A percentile compares a stretch with the other conserved stretches of the same genome.
Conservation (phyloP, 2,329 filamentous ascomycete species). For the Fusarium ambrosium region DNA sequence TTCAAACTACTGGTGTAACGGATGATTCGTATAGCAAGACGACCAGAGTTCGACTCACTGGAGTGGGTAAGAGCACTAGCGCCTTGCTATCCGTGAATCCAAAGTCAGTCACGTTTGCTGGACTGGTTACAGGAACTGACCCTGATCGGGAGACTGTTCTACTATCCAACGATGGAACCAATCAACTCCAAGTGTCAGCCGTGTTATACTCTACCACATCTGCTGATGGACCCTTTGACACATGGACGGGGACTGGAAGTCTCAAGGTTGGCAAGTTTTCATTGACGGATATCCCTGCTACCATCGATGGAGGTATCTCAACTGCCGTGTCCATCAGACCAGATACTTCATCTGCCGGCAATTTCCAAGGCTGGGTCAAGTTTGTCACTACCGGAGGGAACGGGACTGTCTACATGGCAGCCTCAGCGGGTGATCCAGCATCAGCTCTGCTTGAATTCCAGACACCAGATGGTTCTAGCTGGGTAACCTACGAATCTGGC, state of each 20-base stretch:
- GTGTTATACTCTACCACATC: conserved; percentile 60
- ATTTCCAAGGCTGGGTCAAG: conserved; percentile 63
- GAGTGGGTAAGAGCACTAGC: conserved; percentile 61
- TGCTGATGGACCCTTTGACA: conserved; percentile 60
- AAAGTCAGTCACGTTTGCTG: conserved; percentile 62
- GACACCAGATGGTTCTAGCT: conserved; percentile 62
- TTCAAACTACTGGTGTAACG: conserved; percentile 62
- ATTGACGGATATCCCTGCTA: conserved; percentile 60
- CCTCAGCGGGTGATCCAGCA: conserved; percentile 63
- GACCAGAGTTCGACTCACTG: conserved; percentile 62
- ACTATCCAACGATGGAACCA: conserved; percentile 64
- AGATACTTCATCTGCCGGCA: conserved; percentile 60
- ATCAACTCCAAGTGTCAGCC: conserved; percentile 57
- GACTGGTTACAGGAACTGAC: conserved; percentile 60
- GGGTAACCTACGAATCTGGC: conserved; percentile 61
- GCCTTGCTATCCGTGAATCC: conserved; percentile 64
- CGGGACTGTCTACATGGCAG: conserved; percentile 62
- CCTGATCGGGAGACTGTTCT: conserved; percentile 59
- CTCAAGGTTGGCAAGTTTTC: conserved; percentile 63
- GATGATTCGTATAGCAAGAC: conserved; percentile 59
- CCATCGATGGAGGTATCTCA: conserved; percentile 56
- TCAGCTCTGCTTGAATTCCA: conserved; percentile 68
- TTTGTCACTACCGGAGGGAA: conserved; percentile 64
- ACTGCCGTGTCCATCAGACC: conserved; percentile 62
- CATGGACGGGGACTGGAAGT: conserved; percentile 53